phyloP scores from a whole-genome alignment of 768 basidiomycete species.

The Mycena haematopus region DNA sequence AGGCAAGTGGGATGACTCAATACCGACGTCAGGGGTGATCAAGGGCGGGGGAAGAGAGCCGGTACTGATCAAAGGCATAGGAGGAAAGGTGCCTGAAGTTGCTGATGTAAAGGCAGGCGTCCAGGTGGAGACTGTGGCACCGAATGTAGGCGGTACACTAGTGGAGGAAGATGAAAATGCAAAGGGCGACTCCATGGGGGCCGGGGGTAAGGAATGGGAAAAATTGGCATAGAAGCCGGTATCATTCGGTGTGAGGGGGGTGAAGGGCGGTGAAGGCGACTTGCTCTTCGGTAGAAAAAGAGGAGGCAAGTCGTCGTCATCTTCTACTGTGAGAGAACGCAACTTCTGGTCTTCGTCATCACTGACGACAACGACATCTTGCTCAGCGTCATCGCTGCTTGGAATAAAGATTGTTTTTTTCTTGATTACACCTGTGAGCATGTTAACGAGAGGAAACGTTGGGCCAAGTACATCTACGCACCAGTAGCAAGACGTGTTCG shows the following conservation, averaged over 20 bases:
- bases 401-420: neutral
- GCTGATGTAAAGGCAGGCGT: neutral
- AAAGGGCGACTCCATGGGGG: neutral
- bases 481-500: constrained; percentile 3
- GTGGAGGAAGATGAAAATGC: neutral
- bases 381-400: neutral
- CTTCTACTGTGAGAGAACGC: neutral
- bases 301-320: neutral
- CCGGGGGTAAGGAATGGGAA: neutral
- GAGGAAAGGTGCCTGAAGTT: too few relatives aligned
- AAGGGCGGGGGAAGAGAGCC: neutral
- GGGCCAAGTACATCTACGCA: neutral
- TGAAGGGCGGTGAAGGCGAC: neutral
- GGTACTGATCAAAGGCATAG: neutral
- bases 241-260: neutral
- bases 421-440: neutral
- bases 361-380: neutral
- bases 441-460: neutral
- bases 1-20: neutral
- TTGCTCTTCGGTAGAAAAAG: neutral
- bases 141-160: too few relatives aligned
- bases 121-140: neutral
- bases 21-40: neutral
- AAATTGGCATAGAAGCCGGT: neutral
- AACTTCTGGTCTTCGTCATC: neutral